A percentile compares a stretch with the other conserved stretches of the same genome.
Conservation (phyloP, 2,329 filamentous ascomycete genomes). For the Colletotrichum sp. region DNA sequence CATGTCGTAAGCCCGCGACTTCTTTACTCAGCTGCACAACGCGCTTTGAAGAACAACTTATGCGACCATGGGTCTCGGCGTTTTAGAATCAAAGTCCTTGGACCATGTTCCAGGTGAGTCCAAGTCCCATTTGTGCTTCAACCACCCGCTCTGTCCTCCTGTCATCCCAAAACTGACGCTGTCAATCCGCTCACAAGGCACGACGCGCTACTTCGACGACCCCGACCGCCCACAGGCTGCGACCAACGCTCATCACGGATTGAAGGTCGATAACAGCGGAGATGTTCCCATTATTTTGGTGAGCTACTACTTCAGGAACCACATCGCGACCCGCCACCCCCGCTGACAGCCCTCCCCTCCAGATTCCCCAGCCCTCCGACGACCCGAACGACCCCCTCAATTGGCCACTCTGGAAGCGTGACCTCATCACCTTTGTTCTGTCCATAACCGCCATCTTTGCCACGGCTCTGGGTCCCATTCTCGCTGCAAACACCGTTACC, state of each 20-base stretch:
- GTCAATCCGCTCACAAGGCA: conserved; percentile 46
- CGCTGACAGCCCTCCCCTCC: neutral
- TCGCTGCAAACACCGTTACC: conserved; percentile 86
- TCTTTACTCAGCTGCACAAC: neutral
- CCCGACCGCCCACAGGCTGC: conserved; percentile 51
- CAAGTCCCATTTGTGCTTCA: neutral
- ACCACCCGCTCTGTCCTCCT: neutral
- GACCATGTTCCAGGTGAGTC: conserved; percentile 75
- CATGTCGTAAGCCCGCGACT: neutral
- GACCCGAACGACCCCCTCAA: conserved; percentile 87
- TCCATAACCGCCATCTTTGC: conserved; percentile 84
- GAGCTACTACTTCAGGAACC: conserved; percentile 21
- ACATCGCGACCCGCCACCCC: neutral
- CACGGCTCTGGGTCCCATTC: conserved; percentile 81
- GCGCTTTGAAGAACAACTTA: neutral
- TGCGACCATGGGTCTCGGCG: conserved; percentile 69
- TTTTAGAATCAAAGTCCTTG: conserved; percentile 71
- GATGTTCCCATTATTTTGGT: conserved; percentile 78
- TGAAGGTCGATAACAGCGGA: conserved; percentile 78
- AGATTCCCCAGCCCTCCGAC: conserved; percentile 83
- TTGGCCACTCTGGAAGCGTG: conserved; percentile 88
- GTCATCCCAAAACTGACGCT: neutral
- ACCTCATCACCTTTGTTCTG: conserved; percentile 78
- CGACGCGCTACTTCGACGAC: conserved; percentile 69
- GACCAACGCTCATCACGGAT: conserved; percentile 42